Evolutionary conservation across 805 yeast species (phyloP), one percentile per base, ranked within the genome.

Genomic region (Grigorovia yakushimaensis): DNA sequence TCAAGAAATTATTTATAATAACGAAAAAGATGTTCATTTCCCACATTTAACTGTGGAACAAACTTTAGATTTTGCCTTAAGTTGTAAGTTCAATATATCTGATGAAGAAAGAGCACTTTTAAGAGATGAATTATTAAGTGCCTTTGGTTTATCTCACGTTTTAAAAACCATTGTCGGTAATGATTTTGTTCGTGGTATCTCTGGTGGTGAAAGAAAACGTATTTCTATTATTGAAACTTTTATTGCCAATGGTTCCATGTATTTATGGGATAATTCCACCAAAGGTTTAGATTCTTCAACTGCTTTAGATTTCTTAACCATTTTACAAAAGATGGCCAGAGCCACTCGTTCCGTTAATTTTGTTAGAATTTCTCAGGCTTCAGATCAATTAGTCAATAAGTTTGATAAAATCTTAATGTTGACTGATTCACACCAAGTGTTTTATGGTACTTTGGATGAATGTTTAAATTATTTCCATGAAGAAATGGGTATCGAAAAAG

Each of bases 151-250:
- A 49, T 67, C 74, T 17, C 82, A 78, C 57, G 78, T 81, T 8
- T 64, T 71, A 47, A 64, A 78, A 54, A 77, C 83, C 36, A 74
- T 73, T 51, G 84, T 79, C 41, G 85, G 85, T 63, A 73, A 78
- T 57, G 83, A 79, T 53, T 77, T 69, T 49, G 70, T 78, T 35
- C 72, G 82, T 66, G 84, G 84, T 66, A 78, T 78, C 45, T 77
- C 82, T 27, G 84, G 83, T 62, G 83, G 84, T 70, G 83, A 79
- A 62, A 70, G 83, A 58, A 79, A 78, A 62, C 71, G 84, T 67
- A 81, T 79, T 19, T 76, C 81, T 17, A 78, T 79, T 61, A 81
- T 81, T 21, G 84, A 79, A 57, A 81, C 72, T 6, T 68, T 73
- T 7, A 62, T 72, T 44, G 66, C 69, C 45, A 70, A 71, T 47